Evolutionary conservation across 768 basidiomycete genomes (phyloP), one percentile per base, ranked within the genome.

Genomic region (Suillus weaverae): DNA sequence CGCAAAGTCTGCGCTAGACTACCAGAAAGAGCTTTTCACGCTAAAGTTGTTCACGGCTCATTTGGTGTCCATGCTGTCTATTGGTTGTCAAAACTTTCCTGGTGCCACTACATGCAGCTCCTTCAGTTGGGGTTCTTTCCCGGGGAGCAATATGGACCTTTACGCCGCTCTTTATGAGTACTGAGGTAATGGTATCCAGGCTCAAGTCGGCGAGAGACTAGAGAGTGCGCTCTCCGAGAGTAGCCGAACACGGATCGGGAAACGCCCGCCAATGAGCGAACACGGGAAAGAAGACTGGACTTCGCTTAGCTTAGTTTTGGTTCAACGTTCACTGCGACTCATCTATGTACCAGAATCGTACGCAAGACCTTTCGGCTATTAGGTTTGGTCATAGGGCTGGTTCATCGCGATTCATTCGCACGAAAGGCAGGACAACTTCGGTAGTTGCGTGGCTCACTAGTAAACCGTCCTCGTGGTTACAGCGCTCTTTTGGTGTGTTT

Each of bases 81-180:
- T 43, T 62, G 39, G 33, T 11, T 41, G 48, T 44, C 6, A 26
- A 22, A 26, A 26, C 10, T 11, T 50, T 39, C 13, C 26, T 14
- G 54, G 0, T n/a, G 11, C 26, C 26, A 2, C 26, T 26, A 26
- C 33, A 61, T 82, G 61, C 63, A 89, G 91, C 83, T 90, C 85
- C 77, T 89, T 86, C 63, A 95, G 81, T 70, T 89, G 89, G n/a
- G 81, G 73, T 78, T 92, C 91, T 74, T 94, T 94, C 62, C 94
- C 82, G 10, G 91, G 22, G 88, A 16, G 94, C 92, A 68, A 95
- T 94, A 77, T 95, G 94, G 46, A 97, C 94, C 69, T 87, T 89
- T 38, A 89, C 92, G 11, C 94, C 94, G 70, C 95, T 95, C 77
- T 89, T 86, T 1, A 89, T 90, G 68, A 92, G 89, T 2, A 90